Evolutionary conservation across 805 yeast genomes (phyloP).

Genomic region (Nadsonia fulvescens): DNA sequence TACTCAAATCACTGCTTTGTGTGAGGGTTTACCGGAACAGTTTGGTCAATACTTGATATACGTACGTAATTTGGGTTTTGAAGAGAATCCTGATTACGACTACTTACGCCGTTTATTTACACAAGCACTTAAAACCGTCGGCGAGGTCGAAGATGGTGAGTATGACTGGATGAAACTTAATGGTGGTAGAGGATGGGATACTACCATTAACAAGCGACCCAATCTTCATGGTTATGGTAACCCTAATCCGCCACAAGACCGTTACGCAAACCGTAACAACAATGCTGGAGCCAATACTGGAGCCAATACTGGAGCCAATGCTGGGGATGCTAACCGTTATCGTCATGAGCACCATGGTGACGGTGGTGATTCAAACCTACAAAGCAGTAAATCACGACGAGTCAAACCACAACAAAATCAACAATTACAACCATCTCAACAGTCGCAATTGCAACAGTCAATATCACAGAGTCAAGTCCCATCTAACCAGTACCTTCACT

Average conservation of each 20-base stretch:
- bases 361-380: constrained; percentile 37
- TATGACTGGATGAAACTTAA: constrained; percentile 97
- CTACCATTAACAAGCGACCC: constrained; percentile 74
- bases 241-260: constrained; percentile 54
- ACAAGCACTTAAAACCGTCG: constrained; percentile 55
- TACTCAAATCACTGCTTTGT: constrained; percentile 69
- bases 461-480: too few species aligned
- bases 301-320: too few species aligned
- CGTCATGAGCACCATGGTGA: constrained; percentile 42
- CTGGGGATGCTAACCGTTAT: too few species aligned
- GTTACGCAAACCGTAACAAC: constrained; percentile 3
- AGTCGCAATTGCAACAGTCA: too few species aligned
- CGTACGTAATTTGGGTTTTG: constrained; percentile 79
- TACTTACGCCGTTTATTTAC: constrained; percentile 63
- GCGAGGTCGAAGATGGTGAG: constrained; percentile 64
- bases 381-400: too few species aligned
- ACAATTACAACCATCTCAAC: too few species aligned
- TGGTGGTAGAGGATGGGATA: constrained; percentile 93
- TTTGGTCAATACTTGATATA: constrained; percentile 81
- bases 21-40: constrained; percentile 80
- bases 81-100: constrained; percentile 88
- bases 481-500: too few species aligned
- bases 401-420: too few species aligned
- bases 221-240: constrained; percentile 92
- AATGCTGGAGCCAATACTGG: too few species aligned